Evolutionary conservation across 768 basidiomycete species (phyloP).

Genomic region (Suillus brevipes): DNA sequence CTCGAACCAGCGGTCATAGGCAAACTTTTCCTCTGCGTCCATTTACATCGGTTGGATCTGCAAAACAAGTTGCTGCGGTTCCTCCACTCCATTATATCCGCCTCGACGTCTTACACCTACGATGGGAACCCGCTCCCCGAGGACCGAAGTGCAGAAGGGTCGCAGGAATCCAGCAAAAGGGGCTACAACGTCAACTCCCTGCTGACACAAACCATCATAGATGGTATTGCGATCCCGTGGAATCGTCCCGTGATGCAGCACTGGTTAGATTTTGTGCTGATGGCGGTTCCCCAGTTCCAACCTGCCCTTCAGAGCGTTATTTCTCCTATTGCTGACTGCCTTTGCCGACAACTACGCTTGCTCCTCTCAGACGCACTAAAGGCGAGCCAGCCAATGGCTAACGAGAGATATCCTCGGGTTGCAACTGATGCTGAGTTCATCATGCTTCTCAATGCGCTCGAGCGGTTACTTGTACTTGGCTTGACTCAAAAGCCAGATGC

Average conservation of each 20-base stretch:
- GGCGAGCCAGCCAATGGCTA: constrained; percentile 39
- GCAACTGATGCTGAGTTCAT: constrained; percentile 81
- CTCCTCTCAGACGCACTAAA: constrained; percentile 56
- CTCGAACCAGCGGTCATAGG: constrained; percentile 72
- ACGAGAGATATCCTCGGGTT: constrained; percentile 45
- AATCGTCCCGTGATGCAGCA: constrained; percentile 88
- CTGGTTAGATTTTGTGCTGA: constrained; percentile 95
- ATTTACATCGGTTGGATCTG: constrained; percentile 69
- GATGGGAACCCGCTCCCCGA: constrained; percentile 34
- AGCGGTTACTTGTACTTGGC: constrained; percentile 76
- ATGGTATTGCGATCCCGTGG: constrained; percentile 66
- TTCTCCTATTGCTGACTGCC: constrained; percentile 73
- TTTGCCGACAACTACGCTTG: constrained; percentile 67
- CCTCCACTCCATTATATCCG: constrained; percentile 81
- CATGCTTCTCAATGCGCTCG: constrained; percentile 82
- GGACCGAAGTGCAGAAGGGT: constrained; percentile 34
- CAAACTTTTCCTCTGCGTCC: constrained; percentile 75
- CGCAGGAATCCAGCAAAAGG: constrained; percentile 29
- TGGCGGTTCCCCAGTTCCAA: constrained; percentile 86
- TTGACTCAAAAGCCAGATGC: constrained; percentile 57
- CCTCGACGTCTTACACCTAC: constrained; percentile 43
- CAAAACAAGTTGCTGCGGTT: constrained; percentile 94
- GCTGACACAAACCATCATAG: constrained; percentile 73
- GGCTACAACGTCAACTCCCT: constrained; percentile 65
- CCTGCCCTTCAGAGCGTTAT: constrained; percentile 66